These are phyloP conservation scores for Diaporthe sp. DNA, from an alignment of 2,329 filamentous ascomycete genomes.

Conservation along the genomic window DNA sequence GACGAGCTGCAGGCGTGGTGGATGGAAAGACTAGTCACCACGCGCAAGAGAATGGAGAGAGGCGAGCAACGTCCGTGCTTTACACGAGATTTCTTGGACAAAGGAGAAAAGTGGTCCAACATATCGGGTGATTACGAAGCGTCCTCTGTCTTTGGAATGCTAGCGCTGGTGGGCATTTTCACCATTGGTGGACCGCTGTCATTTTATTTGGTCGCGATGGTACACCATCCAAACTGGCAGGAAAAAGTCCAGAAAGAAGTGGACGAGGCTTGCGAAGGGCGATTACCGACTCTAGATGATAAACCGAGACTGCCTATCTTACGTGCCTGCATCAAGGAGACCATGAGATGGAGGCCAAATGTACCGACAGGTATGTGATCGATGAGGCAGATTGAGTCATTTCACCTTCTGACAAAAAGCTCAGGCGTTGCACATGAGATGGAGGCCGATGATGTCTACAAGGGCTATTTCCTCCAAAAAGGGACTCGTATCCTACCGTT, in stretches of 20 bases:
- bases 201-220: conserved; percentile 4
- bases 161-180: not conserved
- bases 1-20: not conserved
- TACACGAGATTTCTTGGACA: not conserved
- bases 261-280: not conserved
- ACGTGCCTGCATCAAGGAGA: conserved; percentile 15
- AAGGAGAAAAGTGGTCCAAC: not conserved
- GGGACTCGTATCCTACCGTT: not conserved
- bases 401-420: not conserved
- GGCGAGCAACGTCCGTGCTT: conserved; percentile 1
- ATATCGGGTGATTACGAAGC: conserved; percentile 15
- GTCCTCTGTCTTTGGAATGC: not conserved
- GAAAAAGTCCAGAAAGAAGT: conserved; percentile 1
- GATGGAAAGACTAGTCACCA: conserved; percentile 18
- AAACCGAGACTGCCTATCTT: not conserved
- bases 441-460: conserved; percentile 12
- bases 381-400: not conserved
- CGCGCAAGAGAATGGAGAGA: not conserved
- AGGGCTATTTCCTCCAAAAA: not conserved
- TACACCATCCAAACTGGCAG: conserved; percentile 8
- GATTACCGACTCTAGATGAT: not conserved
- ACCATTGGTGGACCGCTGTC: not conserved
- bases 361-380: not conserved
- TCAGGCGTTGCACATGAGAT: not conserved
- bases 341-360: conserved; percentile 18